Evolutionary conservation across 257 asterid genomes (phyloP), one percentile per base, ranked within the genome.

Genomic region (Craterostigma plantagineum): DNA sequence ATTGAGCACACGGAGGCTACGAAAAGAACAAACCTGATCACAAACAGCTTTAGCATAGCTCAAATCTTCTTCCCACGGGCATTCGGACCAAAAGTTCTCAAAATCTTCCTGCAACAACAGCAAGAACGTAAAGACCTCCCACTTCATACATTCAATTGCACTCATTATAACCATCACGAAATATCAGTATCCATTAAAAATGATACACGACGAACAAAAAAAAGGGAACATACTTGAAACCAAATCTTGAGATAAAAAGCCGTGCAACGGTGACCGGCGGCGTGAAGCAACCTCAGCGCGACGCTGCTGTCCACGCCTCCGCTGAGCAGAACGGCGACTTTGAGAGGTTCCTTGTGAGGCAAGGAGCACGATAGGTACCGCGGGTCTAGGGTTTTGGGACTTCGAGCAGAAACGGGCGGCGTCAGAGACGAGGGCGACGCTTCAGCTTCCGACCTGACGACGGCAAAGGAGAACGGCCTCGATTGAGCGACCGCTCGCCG

Each of bases 251-350:
- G 95, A 66, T 87, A 87, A 49, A 82, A 87, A 49, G 95, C 98
- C 27, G 95, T 82, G 63, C 98, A 87, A 42, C 71, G 72, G 58
- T 87, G 98, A 12, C 98, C 95, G 37, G 98, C 98, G 50, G 83
- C 78, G 62, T 82, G 95, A 61, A 87, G 95, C 33, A 87, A 80
- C 54, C 93, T 85, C 48, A 87, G 91, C 43, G 93, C 81, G 8
- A 87, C 95, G 52, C 98, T 87, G 64, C 98, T 87, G 60, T 87
- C 98, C 4, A 87, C 98, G 1, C 98, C 98, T 11, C 98, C 98
- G 44, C 98, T 82, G 58, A 82, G 50, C 34, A 87, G 81, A 15
- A 82, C 91, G 16, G 95, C 98, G 14, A 82, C 69, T 50, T 70
- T 87, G 44, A 82, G 85, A 46, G 90, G 83, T 34, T 70, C 78